Evolutionary conservation across 495 filamentous ascomycete genomes (phyloP).

Genomic region (Pyrenopolyporus hunteri): DNA sequence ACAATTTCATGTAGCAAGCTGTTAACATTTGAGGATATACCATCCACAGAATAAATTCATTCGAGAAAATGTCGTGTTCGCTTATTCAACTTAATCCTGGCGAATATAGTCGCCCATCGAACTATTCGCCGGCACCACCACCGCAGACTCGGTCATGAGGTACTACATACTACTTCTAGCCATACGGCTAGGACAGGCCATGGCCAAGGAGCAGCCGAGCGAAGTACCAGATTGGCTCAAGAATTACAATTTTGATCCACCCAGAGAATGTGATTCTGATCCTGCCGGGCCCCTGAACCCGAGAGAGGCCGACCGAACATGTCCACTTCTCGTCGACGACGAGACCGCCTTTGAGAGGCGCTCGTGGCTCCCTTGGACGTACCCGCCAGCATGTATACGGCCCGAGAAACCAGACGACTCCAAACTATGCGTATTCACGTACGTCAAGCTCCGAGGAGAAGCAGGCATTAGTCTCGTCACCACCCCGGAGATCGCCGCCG

Average conservation of each 20-base stretch:
- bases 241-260: conserved; percentile 25
- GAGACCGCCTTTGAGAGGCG: conserved; percentile 21
- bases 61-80: conserved; percentile 2
- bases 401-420: conserved; percentile 17
- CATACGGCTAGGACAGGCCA: conserved; percentile 1
- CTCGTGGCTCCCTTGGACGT: conserved; percentile 44
- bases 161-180: conserved; percentile 2
- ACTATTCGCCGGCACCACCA: neutral
- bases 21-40: conserved; percentile 12
- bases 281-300: conserved; percentile 34
- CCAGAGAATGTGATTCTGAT: conserved; percentile 27
- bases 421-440: conserved; percentile 43
- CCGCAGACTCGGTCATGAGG: conserved; percentile 5
- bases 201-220: conserved; percentile 1
- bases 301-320: neutral
- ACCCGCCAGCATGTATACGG: conserved; percentile 37
- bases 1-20: conserved; percentile 21
- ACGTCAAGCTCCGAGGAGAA: conserved; percentile 29
- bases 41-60: conserved; percentile 4
- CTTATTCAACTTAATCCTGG: neutral
- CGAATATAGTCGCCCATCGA: neutral
- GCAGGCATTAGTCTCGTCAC: conserved; percentile 38
- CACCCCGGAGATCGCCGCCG: conserved; percentile 34
- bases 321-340: conserved; percentile 38
- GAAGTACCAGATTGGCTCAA: conserved; percentile 27